Conservation (phyloP, 1,284 basidiomycete genomes). For the Phellopilus nigrolimitatus region DNA sequence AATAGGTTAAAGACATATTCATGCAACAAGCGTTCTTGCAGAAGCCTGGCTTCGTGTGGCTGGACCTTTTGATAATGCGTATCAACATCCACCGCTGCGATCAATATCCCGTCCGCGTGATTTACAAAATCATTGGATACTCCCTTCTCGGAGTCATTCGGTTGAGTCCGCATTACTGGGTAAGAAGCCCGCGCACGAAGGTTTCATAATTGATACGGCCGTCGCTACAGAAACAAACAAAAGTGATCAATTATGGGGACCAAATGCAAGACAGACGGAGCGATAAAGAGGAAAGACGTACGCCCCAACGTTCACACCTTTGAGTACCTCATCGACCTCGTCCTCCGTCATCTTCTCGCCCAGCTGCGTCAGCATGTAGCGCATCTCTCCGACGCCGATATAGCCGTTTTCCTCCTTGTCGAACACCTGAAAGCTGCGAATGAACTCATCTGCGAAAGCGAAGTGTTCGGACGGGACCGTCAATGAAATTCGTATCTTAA, state of each 20-base stretch:
- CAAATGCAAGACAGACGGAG: background rate
- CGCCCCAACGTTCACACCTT: conserved; percentile 87
- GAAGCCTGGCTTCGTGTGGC: no score
- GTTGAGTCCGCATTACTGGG: conserved; percentile 48
- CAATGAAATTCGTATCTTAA: background rate
- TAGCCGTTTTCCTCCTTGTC: conserved; percentile 98
- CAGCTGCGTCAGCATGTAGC: conserved; percentile 93
- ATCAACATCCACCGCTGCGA: no score
- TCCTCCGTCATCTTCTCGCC: conserved; percentile 98
- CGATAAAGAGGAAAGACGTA: conserved; percentile 41
- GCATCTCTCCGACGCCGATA: conserved; percentile 88
- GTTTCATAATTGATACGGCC: conserved; percentile 98
- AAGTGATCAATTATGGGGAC: conserved; percentile 22
- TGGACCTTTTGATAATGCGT: no score
- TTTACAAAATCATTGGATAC: conserved; percentile 3
- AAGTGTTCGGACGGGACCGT: background rate
- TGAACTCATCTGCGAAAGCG: conserved; percentile 83
- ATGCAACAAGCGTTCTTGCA: no score
- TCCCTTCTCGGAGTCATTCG: no score
- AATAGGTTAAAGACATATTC: no score
- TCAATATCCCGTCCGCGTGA: no score
- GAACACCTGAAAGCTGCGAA: conserved; percentile 98
- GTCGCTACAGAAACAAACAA: conserved; percentile 51
- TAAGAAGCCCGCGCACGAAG: conserved; percentile 88
- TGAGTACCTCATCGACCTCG: conserved; percentile 96